phyloP scores from a whole-genome alignment of 2,329 filamentous ascomycete species.

The Phoma sp. region DNA sequence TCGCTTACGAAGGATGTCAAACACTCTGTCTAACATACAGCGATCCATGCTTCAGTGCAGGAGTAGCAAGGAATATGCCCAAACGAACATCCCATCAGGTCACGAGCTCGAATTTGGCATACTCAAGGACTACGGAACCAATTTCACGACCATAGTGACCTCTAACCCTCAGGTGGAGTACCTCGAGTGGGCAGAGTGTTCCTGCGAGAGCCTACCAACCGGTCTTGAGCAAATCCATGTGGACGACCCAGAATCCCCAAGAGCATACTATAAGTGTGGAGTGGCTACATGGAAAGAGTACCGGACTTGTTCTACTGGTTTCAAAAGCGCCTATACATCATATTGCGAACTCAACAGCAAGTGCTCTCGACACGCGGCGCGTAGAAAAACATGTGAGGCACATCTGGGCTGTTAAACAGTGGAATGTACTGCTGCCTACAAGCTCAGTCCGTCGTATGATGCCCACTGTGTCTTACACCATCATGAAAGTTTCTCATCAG shows the following conservation, averaged over 20 bases:
- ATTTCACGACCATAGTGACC: background rate
- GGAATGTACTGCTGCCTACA: background rate
- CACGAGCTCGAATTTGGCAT: conserved; percentile 11
- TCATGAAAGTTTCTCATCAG: background rate
- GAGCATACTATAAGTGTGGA: conserved; percentile 6
- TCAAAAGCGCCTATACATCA: conserved; percentile 9
- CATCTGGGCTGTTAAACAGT: background rate
- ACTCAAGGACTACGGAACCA: background rate
- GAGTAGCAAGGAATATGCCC: background rate
- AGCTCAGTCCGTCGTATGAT: background rate
- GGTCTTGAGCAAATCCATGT: conserved; percentile 1
- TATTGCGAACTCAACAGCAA: conserved; percentile 8
- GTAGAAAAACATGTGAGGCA: background rate
- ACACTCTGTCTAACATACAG: conserved; percentile 19
- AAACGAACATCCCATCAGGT: background rate
- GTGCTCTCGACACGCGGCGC: background rate
- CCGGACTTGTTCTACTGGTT: background rate
- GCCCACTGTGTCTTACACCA: background rate
- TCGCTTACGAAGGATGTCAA: conserved; percentile 19
- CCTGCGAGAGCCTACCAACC: background rate
- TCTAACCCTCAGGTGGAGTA: background rate
- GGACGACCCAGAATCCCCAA: background rate
- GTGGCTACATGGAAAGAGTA: conserved; percentile 14
- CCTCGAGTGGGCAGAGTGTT: conserved; percentile 5
- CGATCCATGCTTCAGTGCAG: conserved; percentile 20